These are phyloP conservation scores for Eragrostis nindensis DNA, from an alignment of 176 grass and related monocot genomes.

Conservation along the genomic window DNA sequence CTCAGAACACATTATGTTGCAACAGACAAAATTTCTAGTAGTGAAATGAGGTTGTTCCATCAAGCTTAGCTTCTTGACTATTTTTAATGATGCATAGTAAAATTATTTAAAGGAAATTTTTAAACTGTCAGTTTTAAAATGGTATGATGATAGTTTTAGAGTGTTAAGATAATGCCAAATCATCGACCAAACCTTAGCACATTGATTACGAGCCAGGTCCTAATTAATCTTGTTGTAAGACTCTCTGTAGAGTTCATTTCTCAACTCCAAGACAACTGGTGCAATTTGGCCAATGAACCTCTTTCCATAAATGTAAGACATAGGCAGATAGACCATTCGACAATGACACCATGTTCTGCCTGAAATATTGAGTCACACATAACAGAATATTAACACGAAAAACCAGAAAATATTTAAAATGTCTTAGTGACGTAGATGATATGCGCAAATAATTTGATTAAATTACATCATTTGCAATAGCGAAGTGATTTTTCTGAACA, in stretches of 20 bases:
- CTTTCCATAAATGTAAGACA: constrained; percentile 96
- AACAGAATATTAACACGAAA: constrained; percentile 16
- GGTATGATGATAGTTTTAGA: too few relatives aligned
- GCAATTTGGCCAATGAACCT: constrained; percentile 83
- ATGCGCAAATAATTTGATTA: too few relatives aligned
- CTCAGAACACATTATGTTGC: too few relatives aligned
- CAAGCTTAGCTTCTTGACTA: too few relatives aligned
- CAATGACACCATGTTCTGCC: constrained; percentile 97
- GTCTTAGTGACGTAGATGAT: too few relatives aligned
- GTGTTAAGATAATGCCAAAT: too few relatives aligned
- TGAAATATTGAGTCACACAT: constrained; percentile 7
- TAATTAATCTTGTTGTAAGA: constrained; percentile 77
- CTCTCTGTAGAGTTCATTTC: constrained; percentile 73
- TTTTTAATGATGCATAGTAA: too few relatives aligned
- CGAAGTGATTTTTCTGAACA: too few relatives aligned
- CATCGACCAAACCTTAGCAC: constrained; percentile 98
- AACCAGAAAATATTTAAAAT: constrained; percentile 1
- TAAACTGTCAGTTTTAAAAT: too few relatives aligned
- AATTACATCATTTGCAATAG: too few relatives aligned
- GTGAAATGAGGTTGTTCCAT: too few relatives aligned
- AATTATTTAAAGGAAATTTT: neutral
- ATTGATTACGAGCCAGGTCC: constrained; percentile 85
- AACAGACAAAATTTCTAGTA: too few relatives aligned
- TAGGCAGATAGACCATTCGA: constrained; percentile 94
- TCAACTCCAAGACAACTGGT: constrained; percentile 58